Base-by-base conservation (phyloP, 345 rosid genomes). In the Ailanthus altissimus region DNA sequence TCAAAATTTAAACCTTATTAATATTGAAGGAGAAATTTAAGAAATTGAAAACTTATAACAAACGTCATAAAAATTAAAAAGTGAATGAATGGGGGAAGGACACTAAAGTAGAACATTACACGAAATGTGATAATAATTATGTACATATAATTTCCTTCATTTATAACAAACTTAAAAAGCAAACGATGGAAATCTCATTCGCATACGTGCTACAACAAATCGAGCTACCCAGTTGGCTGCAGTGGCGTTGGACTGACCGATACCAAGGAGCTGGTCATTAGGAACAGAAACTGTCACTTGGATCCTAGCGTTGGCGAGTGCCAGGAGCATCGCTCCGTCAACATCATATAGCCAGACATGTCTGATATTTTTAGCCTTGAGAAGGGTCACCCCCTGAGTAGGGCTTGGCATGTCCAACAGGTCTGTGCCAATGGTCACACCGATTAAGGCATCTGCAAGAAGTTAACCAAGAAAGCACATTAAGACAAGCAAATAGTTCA, bases 191-290 rank as follows among this genome's bases (percentile, higher is more conserved):
- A n/a, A n/a, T n/a, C n/a, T n/a, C n/a, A n/a, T n/a, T n/a, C n/a
- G n/a, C n/a, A n/a, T n/a, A n/a, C n/a, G n/a, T n/a, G n/a, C 90
- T 23, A 91, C 78, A 8, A 97, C 88, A 83, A 91, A 92, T 51
- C 93, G 93, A 25, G 93, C 83, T 67, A 97, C 94, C 99, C 99
- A 97, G 75, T 94, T 92, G 40, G 96, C 99, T 63, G 99, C 98
- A 0, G 98, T 94, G 59, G 96, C 94, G 84, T 97, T 97, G 58
- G 99, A 97, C 76, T 92, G 97, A 81, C 99, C 98, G 53, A 97
- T 92, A 58, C 97, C 99, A 40, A 97, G 97, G 70, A 97, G 89
- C 81, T 92, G 93, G 11, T 97, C 97, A 75, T 94, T 97, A n/a
- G 99, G 97, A 59, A 97, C 90, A 50, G 98, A 91, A 81, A 97